Conservation (phyloP, 495 filamentous ascomycete genomes). For the Jackrogersella multiformis region DNA sequence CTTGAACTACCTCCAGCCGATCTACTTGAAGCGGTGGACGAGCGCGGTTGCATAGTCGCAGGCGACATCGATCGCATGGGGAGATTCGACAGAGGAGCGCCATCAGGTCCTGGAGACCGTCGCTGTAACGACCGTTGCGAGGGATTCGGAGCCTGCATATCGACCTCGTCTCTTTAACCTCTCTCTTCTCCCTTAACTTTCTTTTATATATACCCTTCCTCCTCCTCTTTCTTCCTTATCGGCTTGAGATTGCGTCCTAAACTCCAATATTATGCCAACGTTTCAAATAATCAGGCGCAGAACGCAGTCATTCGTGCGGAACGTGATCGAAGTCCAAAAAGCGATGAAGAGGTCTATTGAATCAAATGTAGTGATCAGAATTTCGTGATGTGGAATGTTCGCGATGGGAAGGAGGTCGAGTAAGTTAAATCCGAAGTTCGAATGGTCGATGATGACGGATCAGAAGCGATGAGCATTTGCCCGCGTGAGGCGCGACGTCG, state of each 20-base stretch:
- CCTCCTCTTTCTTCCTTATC: conserved; percentile 30
- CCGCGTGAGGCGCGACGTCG: conserved; percentile 45
- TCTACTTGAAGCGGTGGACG: conserved; percentile 53
- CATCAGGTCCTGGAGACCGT: conserved; percentile 60
- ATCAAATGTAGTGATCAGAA: conserved; percentile 6
- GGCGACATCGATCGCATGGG: conserved; percentile 81
- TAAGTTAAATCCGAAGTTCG: conserved; percentile 11
- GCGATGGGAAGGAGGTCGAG: conserved; percentile 18
- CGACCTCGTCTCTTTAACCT: conserved; percentile 10
- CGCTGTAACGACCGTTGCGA: conserved; percentile 57
- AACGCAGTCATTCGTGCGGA: conserved; percentile 23
- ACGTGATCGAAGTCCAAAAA: conserved; percentile 2
- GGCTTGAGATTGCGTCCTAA: conserved; percentile 2
- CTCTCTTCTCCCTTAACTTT: conserved; percentile 19
- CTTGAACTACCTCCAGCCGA: conserved; percentile 53
- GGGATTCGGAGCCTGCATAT: conserved; percentile 53
- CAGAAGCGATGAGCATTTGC: conserved; percentile 26
- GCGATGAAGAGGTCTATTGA: not conserved
- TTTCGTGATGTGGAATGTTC: conserved; percentile 6
- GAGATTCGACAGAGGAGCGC: conserved; percentile 53
- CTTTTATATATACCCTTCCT: conserved; percentile 30
- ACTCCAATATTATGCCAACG: conserved; percentile 14
- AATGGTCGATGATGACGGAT: conserved; percentile 25
- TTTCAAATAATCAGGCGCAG: conserved; percentile 1
- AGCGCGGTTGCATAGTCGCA: conserved; percentile 68